phyloP scores from a whole-genome alignment of 768 basidiomycete genomes.

The Leucocoprinus sp. region DNA sequence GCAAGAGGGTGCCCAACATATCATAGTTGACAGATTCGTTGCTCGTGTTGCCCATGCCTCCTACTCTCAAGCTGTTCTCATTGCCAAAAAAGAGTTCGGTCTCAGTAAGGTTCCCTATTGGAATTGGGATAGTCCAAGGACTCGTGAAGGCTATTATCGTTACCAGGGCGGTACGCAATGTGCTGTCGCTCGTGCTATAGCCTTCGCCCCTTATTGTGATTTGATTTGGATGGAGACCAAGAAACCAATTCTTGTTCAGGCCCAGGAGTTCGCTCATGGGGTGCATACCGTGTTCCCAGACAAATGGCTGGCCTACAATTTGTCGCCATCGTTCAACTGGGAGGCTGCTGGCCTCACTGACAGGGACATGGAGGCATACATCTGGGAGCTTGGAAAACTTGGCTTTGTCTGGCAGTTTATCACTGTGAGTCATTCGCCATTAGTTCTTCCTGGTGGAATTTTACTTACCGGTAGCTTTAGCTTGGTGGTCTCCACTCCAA shows the following conservation, averaged over 20 bases:
- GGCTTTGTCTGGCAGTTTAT: conserved; percentile 99
- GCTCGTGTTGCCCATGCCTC: conserved; percentile 59
- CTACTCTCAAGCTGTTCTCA: conserved; percentile 55
- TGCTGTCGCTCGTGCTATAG: conserved; percentile 84
- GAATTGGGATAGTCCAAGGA: conserved; percentile 92
- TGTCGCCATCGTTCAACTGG: conserved; percentile 93
- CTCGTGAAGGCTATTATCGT: conserved; percentile 93
- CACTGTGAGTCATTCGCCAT: conserved; percentile 50
- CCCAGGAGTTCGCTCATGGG: conserved; percentile 84
- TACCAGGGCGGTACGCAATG: conserved; percentile 97
- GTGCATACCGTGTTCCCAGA: conserved; percentile 76
- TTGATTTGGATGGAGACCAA: conserved; percentile 97
- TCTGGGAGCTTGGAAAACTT: conserved; percentile 92
- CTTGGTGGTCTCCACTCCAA: conserved; percentile 96
- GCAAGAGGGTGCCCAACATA: conserved; percentile 44
- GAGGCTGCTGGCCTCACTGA: conserved; percentile 85
- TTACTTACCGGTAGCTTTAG: conserved; percentile 28
- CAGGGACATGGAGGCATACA: conserved; percentile 78
- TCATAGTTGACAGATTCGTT: conserved; percentile 52
- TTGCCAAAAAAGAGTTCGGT: conserved; percentile 77
- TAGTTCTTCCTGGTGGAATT: not conserved
- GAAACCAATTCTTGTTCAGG: conserved; percentile 86
- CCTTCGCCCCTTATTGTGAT: conserved; percentile 92
- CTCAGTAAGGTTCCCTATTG: conserved; percentile 73
- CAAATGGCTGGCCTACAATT: conserved; percentile 95